Conservation (phyloP, 2,329 filamentous ascomycete species). For the Alternaria triticina region DNA sequence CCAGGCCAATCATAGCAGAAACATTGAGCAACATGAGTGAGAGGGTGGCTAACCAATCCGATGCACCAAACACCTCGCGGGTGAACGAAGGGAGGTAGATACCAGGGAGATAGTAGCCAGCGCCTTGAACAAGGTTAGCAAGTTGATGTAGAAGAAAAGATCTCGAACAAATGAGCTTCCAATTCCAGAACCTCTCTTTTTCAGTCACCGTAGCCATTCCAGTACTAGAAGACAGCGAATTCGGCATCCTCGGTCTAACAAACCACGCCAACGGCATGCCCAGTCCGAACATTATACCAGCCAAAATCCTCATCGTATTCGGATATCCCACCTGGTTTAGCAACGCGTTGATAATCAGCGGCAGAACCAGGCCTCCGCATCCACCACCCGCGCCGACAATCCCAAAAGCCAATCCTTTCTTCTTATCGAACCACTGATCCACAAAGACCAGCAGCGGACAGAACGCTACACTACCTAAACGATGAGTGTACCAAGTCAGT, state of each 20-base stretch:
- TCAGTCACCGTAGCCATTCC: background rate
- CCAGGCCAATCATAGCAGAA: background rate
- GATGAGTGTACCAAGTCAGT: too few relatives aligned
- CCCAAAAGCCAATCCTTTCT: slow-evolving; percentile 65
- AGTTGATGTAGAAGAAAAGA: slow-evolving; percentile 25
- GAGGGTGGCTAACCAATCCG: slow-evolving; percentile 29
- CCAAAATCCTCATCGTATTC: background rate
- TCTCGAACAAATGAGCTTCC: background rate
- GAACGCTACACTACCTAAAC: slow-evolving; percentile 50
- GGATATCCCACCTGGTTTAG: background rate
- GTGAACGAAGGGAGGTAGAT: slow-evolving; percentile 49
- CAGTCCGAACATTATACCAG: background rate
- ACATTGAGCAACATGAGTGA: background rate
- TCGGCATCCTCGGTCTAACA: background rate
- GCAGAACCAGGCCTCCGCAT: background rate
- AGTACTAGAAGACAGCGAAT: background rate
- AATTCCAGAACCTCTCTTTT: background rate
- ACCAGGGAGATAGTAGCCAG: slow-evolving; percentile 49
- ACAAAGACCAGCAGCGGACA: slow-evolving; percentile 59
- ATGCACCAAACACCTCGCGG: slow-evolving; percentile 31
- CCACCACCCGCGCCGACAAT: slow-evolving; percentile 58
- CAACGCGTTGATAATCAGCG: background rate
- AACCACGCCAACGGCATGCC: background rate
- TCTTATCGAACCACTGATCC: slow-evolving; percentile 66
- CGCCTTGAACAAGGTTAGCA: slow-evolving; percentile 45